Evolutionary conservation across 2,329 filamentous ascomycete species (phyloP), one percentile per base, ranked within the genome.

Genomic region (Talaromyces albobiverticillius): DNA sequence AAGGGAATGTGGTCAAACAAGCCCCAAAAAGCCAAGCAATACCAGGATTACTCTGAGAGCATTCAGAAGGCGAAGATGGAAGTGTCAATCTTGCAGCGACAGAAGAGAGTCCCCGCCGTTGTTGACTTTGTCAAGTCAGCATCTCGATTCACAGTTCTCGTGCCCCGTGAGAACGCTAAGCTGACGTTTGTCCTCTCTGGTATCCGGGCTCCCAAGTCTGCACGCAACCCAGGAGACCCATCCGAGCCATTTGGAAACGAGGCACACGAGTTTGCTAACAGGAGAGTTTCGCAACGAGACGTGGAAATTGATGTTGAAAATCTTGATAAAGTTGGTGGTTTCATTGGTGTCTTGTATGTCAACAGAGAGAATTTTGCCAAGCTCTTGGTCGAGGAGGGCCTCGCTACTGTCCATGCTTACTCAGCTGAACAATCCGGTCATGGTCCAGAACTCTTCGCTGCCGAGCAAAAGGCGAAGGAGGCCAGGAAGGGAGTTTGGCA

Each of bases 91-190:
- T 81, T 99, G 29, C 89, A 94, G 58, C 85, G 93, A 51, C 92
- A 96, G 71, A 93, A 90, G 79, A 93, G 89, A 72, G 87, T 97
- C 3, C 91, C 94, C 7, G 94, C 89, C 10, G 81, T 99, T 62
- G 91, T 99, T 40, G 94, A 99, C 72, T 99, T 95, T 71, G 94
- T 95, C 78, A 96, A 97, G 76, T 89, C 91, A n/a, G 94, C 89
- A 26, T 95, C 92, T 38, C 85, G 94, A 61, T 99, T 97, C 73
- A 95, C 90, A 23, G 81, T 99, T 32, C 79, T 99, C 9, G 85
- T 99, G 46, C 93, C 94, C 45, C 87, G 92, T 32, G 94, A 99
- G 69, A 91, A 90, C 65, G 86, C 93, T 67, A 97, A 96, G 78
- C 80, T 99, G 57, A 99, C 93, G 1, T 87, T 99, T 68, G 92